Evolutionary conservation across 306 rosid species (phyloP).

Genomic region (Rosa chinensis): DNA sequence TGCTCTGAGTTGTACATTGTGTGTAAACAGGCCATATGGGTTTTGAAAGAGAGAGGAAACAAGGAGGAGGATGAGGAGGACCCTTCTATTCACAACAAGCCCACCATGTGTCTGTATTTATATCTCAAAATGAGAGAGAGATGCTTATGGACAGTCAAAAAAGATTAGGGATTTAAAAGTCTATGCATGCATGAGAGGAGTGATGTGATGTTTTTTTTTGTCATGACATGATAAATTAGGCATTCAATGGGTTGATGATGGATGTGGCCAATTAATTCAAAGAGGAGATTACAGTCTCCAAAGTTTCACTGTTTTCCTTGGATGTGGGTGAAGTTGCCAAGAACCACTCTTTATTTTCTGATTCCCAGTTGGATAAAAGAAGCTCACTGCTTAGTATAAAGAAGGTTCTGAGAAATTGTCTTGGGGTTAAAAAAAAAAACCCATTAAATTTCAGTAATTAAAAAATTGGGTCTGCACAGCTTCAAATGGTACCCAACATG

Average conservation of each 20-base stretch:
- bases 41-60: conserved; percentile 42
- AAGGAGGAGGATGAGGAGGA: conserved; percentile 28
- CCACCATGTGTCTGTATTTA: conserved; percentile 48
- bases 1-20: conserved; percentile 70
- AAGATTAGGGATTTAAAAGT: not conserved
- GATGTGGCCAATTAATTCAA: conserved; percentile 39
- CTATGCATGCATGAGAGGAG: conserved; percentile 43
- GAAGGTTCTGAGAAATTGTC: conserved; percentile 54
- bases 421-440: not conserved
- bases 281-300: conserved; percentile 28
- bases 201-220: conserved; percentile 63
- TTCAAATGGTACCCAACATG: conserved; percentile 15
- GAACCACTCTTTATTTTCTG: conserved; percentile 30
- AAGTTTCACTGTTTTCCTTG: conserved; percentile 40
- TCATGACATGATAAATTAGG: conserved; percentile 52
- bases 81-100: conserved; percentile 36
- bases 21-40: conserved; percentile 75
- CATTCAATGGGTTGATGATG: conserved; percentile 29
- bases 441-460: not conserved
- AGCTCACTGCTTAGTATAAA: conserved; percentile 8
- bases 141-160: not conserved
- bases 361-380: conserved; percentile 21
- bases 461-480: conserved; percentile 5
- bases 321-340: conserved; percentile 45
- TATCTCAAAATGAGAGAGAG: conserved; percentile 26